These are phyloP conservation scores for Pugionium cornutum DNA, from an alignment of 345 rosid genomes.

Conservation along the genomic window DNA sequence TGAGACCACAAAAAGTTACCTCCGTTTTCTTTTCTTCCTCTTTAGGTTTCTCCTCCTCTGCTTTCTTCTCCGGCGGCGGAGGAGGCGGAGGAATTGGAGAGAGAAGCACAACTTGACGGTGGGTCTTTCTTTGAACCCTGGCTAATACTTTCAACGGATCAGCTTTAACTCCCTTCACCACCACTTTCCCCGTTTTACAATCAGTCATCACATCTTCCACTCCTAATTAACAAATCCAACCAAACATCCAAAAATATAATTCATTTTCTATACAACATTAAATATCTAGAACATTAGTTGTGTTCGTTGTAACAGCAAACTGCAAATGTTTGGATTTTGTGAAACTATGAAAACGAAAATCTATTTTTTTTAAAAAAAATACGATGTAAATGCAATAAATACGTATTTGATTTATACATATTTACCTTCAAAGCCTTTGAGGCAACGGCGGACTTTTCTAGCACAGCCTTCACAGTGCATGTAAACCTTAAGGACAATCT, in stretches of 20 bases:
- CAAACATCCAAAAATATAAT: background rate
- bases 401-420: background rate
- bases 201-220: constrained; percentile 91
- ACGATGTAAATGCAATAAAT: background rate
- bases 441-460: constrained; percentile 80
- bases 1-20: constrained; percentile 43
- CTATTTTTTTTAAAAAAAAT: too few species aligned
- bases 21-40: constrained; percentile 74
- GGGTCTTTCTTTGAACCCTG: constrained; percentile 85
- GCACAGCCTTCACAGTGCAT: constrained; percentile 99
- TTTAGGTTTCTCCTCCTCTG: constrained; percentile 56
- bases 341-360: constrained; percentile 3
- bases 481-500: constrained; percentile 74
- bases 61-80: constrained; percentile 59
- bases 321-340: constrained; percentile 1
- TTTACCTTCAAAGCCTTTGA: constrained; percentile 79
- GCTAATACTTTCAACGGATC: constrained; percentile 89
- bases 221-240: constrained; percentile 46
- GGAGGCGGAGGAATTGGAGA: constrained; percentile 91
- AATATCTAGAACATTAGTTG: background rate
- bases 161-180: constrained; percentile 94
- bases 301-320: background rate
- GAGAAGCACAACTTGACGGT: constrained; percentile 75
- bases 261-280: background rate
- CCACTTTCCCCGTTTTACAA: constrained; percentile 78